Conservation (phyloP, 1,139 yeast genomes). For the Arxiozyma bovina region DNA sequence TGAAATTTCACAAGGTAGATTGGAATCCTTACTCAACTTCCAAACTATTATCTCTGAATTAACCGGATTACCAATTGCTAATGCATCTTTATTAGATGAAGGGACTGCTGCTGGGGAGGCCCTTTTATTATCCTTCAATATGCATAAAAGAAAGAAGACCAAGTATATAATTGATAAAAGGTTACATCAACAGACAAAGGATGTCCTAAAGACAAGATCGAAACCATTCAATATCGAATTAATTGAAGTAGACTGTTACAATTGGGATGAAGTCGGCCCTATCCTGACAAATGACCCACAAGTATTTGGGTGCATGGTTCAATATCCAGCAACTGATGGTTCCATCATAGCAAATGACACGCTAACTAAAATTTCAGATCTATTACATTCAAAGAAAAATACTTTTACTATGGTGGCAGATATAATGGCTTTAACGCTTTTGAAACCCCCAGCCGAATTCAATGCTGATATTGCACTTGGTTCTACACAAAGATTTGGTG, state of each 20-base stretch:
- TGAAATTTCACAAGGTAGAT: slow-evolving; percentile 92
- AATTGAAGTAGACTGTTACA: slow-evolving; percentile 45
- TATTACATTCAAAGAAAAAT: slow-evolving; percentile 65
- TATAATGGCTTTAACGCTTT: slow-evolving; percentile 72
- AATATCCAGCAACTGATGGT: slow-evolving; percentile 89
- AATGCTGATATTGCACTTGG: slow-evolving; percentile 94
- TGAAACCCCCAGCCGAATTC: slow-evolving; percentile 75
- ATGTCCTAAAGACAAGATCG: slow-evolving; percentile 74
- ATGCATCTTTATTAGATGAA: slow-evolving; percentile 89
- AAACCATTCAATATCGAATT: slow-evolving; percentile 62
- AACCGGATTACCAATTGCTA: slow-evolving; percentile 88
- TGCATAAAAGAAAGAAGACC: slow-evolving; percentile 55
- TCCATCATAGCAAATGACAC: slow-evolving; percentile 42
- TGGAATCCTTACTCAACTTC: slow-evolving; percentile 79
- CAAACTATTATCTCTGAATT: slow-evolving; percentile 84
- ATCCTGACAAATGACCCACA: slow-evolving; percentile 21
- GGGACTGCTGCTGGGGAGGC: slow-evolving; percentile 99
- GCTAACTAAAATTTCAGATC: slow-evolving; percentile 49
- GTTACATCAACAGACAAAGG: slow-evolving; percentile 78
- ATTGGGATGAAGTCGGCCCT: slow-evolving; percentile 17
- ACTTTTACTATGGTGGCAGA: slow-evolving; percentile 82
- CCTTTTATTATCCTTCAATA: slow-evolving; percentile 73
- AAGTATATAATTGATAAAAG: slow-evolving; percentile 66
- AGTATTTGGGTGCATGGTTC: slow-evolving; percentile 76
- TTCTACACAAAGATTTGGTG: slow-evolving; percentile 91